Conservation (phyloP, 176 grass and related monocot genomes). For the Zoysia pacifica region DNA sequence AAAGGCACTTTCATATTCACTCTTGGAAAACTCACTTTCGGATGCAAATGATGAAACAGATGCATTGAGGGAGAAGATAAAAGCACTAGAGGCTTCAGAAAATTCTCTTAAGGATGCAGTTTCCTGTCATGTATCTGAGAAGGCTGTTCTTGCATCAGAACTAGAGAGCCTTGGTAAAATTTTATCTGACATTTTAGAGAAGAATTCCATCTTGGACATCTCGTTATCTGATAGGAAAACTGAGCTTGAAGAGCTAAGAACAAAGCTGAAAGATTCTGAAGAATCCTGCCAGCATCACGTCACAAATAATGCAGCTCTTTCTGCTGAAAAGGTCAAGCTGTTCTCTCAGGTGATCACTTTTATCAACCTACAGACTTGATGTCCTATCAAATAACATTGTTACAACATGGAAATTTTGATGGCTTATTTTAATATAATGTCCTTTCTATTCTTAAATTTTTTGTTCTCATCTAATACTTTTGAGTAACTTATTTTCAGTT, state of each 20-base stretch:
- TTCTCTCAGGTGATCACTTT: conserved; percentile 60
- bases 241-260: conserved; percentile 53
- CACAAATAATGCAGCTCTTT: conserved; percentile 48
- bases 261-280: conserved; percentile 62
- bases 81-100: conserved; percentile 57
- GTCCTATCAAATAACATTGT: conserved; percentile 32
- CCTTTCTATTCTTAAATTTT: not conserved
- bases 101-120: conserved; percentile 53
- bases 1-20: conserved; percentile 56
- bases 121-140: conserved; percentile 66
- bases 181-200: conserved; percentile 51
- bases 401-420: conserved; percentile 21
- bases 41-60: conserved; percentile 72
- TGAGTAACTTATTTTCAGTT: conserved; percentile 54
- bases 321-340: conserved; percentile 60
- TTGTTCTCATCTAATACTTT: conserved; percentile 26
- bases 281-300: conserved; percentile 44
- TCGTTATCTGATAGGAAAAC: conserved; percentile 59
- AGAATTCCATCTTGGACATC: conserved; percentile 55
- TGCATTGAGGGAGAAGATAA: conserved; percentile 59
- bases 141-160: conserved; percentile 60
- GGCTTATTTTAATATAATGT: conserved; percentile 27
- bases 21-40: conserved; percentile 77
- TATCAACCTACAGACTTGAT: conserved; percentile 24
- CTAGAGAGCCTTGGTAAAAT: conserved; percentile 53